phyloP scores from a whole-genome alignment of 768 basidiomycete species.

The Lanmaoa pseudosensibilis region DNA sequence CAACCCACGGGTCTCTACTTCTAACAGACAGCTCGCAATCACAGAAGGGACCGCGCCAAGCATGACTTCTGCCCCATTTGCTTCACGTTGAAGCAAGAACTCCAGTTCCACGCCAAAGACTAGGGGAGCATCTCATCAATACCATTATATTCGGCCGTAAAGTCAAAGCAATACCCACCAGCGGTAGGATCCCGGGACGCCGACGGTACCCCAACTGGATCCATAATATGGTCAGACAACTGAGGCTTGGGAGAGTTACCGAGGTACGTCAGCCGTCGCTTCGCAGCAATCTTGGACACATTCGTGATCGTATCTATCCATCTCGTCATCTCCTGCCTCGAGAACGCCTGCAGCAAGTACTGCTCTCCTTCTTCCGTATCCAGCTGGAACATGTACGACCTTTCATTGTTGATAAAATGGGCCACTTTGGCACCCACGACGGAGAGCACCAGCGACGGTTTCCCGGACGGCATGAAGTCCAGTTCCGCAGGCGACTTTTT shows the following conservation, averaged over 20 bases:
- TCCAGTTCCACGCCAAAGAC: constrained; percentile 79
- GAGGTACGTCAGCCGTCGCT: constrained; percentile 78
- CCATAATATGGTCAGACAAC: constrained; percentile 70
- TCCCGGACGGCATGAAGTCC: constrained; percentile 70
- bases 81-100: constrained; percentile 66
- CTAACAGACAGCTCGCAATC: constrained; percentile 62
- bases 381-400: constrained; percentile 80
- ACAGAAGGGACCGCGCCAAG: constrained; percentile 65
- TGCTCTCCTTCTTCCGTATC: constrained; percentile 87
- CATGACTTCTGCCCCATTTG: constrained; percentile 45
- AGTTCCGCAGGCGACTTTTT: constrained; percentile 71
- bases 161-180: constrained; percentile 44
- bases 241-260: constrained; percentile 74
- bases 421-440: constrained; percentile 70
- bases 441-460: constrained; percentile 73
- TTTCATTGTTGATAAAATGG: constrained; percentile 74
- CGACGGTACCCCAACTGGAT: constrained; percentile 46
- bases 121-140: constrained; percentile 26
- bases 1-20: constrained; percentile 75
- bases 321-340: constrained; percentile 66
- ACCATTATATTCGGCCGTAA: not conserved
- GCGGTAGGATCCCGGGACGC: constrained; percentile 72
- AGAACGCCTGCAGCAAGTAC: constrained; percentile 73
- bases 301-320: constrained; percentile 78
- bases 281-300: constrained; percentile 71